These are phyloP conservation scores for Fusarium sublunatum DNA, from an alignment of 2,329 filamentous ascomycete genomes.

Conservation along the genomic window DNA sequence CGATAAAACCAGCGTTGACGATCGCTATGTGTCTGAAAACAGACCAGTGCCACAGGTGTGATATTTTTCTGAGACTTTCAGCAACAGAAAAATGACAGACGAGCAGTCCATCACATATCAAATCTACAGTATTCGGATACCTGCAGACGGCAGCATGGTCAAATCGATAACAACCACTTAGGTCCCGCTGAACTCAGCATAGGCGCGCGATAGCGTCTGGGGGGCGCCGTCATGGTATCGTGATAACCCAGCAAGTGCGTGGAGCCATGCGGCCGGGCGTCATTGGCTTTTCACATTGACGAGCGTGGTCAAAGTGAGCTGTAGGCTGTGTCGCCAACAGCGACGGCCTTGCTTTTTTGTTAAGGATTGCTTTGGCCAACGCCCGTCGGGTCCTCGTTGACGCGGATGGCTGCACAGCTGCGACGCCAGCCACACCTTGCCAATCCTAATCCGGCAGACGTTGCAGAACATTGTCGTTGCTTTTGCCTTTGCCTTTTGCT, in stretches of 20 bases:
- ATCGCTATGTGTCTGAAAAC: constrained; percentile 9
- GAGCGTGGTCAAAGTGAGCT: constrained; percentile 4
- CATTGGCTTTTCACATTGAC: constrained; percentile 29
- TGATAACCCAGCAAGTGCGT: constrained; percentile 9
- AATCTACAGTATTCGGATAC: constrained; percentile 27
- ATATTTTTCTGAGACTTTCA: constrained; percentile 9
- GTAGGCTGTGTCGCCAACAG: constrained; percentile 30
- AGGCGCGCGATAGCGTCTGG: constrained; percentile 19
- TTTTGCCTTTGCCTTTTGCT: constrained; percentile 23
- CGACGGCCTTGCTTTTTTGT: constrained; percentile 39
- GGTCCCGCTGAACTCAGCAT: constrained; percentile 11
- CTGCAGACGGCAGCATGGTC: constrained; percentile 20
- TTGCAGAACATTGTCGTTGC: constrained; percentile 38
- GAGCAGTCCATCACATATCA: constrained; percentile 12
- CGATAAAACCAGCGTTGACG: constrained; percentile 10
- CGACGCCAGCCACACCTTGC: constrained; percentile 31
- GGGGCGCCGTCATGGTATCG: constrained; percentile 19
- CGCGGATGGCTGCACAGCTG: constrained; percentile 24
- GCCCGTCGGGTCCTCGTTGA: background rate
- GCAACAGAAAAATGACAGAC: constrained; percentile 1
- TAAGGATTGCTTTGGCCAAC: constrained; percentile 13
- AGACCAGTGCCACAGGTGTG: constrained; percentile 6
- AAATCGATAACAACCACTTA: constrained; percentile 27
- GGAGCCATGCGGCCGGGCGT: constrained; percentile 30
- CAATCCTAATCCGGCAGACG: constrained; percentile 33